Evolutionary conservation across 2,329 filamentous ascomycete species (phyloP).

Genomic region (Colletotrichum theobromicola): DNA sequence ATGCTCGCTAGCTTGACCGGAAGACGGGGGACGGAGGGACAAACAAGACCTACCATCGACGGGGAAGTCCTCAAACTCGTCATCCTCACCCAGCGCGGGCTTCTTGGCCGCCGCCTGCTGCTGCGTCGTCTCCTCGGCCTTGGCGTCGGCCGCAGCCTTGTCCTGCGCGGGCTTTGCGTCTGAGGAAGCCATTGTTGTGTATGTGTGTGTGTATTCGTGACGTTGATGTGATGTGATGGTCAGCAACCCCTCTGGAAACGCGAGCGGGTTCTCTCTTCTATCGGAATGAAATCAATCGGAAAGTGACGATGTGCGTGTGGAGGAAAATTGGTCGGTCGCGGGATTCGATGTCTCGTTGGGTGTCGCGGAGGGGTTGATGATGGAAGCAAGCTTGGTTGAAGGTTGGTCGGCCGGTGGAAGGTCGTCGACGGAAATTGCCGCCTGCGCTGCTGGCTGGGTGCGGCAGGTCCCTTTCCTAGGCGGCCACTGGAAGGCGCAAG

Average conservation of each 20-base stretch:
- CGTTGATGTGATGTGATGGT: neutral
- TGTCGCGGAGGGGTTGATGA: neutral
- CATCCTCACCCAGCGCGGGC: conserved; percentile 87
- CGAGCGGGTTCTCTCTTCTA: neutral
- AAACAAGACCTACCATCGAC: conserved; percentile 76
- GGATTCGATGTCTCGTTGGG: neutral
- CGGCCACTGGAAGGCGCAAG: conserved; percentile 1
- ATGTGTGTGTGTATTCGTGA: neutral
- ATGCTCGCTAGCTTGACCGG: neutral
- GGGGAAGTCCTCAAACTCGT: conserved; percentile 99
- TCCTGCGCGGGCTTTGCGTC: conserved; percentile 34
- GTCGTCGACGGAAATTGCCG: conserved; percentile 20
- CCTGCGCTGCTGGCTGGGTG: neutral
- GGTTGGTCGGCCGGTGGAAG: neutral
- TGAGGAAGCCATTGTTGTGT: conserved; percentile 29
- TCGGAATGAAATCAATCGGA: neutral
- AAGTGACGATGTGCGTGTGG: neutral
- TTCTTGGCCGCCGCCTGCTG: conserved; percentile 54
- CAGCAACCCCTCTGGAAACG: neutral
- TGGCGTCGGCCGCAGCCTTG: conserved; percentile 37
- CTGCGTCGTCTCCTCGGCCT: conserved; percentile 56
- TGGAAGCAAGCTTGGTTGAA: neutral
- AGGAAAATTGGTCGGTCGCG: neutral
- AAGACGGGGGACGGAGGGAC: neutral
- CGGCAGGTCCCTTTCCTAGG: neutral